Evolutionary conservation across 257 asterid species (phyloP).

Genomic region (Forsythia suspensa): DNA sequence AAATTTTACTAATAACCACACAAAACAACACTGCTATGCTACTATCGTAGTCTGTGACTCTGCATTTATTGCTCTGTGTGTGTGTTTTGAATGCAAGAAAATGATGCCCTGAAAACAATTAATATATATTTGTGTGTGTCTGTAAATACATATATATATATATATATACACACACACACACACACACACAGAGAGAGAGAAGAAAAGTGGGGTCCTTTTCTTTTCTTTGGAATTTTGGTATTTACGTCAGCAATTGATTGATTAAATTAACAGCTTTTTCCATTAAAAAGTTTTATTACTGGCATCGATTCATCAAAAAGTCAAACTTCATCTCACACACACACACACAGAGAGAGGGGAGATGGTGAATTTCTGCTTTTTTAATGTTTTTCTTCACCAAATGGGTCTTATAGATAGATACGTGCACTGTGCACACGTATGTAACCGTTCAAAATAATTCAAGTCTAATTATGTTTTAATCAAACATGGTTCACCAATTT

Average conservation of each 20-base stretch:
- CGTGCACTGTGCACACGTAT: too few relatives aligned
- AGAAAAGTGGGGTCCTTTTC: not conserved
- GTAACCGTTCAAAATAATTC: too few relatives aligned
- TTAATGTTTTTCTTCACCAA: not conserved
- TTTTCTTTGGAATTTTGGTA: not conserved
- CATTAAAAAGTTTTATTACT: not conserved
- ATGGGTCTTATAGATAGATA: too few relatives aligned
- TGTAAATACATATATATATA: not conserved
- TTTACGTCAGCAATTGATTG: not conserved
- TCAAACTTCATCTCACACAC: not conserved
- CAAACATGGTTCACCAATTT: too few relatives aligned
- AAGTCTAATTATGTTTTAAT: too few relatives aligned
- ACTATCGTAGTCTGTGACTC: constrained; percentile 19
- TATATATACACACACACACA: too few relatives aligned
- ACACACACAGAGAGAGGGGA: not conserved
- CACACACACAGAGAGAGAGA: not conserved
- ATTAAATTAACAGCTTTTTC: not conserved
- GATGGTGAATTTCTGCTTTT: not conserved
- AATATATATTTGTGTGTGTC: not conserved
- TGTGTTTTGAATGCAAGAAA: constrained; percentile 14
- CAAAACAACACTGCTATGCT: constrained; percentile 15
- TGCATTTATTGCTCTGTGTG: constrained; percentile 31
- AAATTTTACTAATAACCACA: constrained; percentile 12
- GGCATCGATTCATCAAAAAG: not conserved
- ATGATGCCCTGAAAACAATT: not conserved